Conservation (phyloP, 2,329 filamentous ascomycete genomes). For the Ceratocystiopsis minuta region DNA sequence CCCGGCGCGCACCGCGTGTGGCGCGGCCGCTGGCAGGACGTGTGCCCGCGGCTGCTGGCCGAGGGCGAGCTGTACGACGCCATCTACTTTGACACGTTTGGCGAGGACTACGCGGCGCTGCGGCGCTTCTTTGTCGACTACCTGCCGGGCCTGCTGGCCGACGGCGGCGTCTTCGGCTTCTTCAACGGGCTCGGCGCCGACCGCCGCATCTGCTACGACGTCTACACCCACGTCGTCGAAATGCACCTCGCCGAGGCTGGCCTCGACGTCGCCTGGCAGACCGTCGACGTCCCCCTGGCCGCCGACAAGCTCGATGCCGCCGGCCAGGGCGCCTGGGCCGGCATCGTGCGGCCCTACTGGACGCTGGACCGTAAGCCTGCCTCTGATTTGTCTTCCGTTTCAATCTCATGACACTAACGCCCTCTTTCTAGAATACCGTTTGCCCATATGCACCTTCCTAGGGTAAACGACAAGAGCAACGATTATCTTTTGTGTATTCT, state of each 20-base stretch:
- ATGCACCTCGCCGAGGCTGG: slow-evolving; percentile 80
- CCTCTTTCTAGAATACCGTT: slow-evolving; percentile 38
- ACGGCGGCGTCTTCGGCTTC: slow-evolving; percentile 61
- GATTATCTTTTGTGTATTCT: neutral
- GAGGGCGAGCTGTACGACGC: slow-evolving; percentile 59
- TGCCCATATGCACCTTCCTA: slow-evolving; percentile 59
- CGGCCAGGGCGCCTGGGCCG: slow-evolving; percentile 66
- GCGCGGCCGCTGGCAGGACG: slow-evolving; percentile 63
- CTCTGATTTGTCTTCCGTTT: slow-evolving; percentile 1
- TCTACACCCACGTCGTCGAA: slow-evolving; percentile 83
- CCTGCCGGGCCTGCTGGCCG: slow-evolving; percentile 60
- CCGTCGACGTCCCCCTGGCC: slow-evolving; percentile 56
- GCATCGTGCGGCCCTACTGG: slow-evolving; percentile 81
- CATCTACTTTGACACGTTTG: slow-evolving; percentile 97
- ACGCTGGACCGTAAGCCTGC: slow-evolving; percentile 47
- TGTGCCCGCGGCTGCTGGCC: slow-evolving; percentile 50
- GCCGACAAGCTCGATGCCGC: slow-evolving; percentile 43
- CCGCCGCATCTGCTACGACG: slow-evolving; percentile 82
- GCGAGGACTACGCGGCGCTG: slow-evolving; percentile 77
- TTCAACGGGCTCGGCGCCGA: slow-evolving; percentile 89
- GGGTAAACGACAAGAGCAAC: slow-evolving; percentile 16
- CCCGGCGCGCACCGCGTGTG: slow-evolving; percentile 57
- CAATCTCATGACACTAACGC: slow-evolving; percentile 9
- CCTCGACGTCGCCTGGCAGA: slow-evolving; percentile 75
- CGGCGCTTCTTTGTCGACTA: slow-evolving; percentile 76